phyloP scores from a whole-genome alignment of 2,329 filamentous ascomycete genomes.

The Aschersonia sp. region DNA sequence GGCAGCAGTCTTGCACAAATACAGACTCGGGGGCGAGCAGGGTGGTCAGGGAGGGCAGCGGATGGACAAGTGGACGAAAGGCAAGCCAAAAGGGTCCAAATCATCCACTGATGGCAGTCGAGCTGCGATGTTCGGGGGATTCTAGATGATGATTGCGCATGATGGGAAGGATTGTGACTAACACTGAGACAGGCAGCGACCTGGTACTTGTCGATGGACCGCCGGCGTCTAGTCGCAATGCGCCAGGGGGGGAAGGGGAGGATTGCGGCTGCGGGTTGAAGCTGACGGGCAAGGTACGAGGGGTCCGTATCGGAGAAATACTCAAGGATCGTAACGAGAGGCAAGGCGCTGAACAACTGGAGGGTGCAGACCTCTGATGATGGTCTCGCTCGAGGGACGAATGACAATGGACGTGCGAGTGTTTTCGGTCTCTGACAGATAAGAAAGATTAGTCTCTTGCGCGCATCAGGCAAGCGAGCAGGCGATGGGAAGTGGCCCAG shows the following conservation, averaged over 20 bases:
- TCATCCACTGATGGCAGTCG: not conserved
- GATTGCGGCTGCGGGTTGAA: no score
- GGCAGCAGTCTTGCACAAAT: not conserved
- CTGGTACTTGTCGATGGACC: not conserved
- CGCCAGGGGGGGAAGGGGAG: not conserved
- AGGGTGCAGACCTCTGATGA: not conserved
- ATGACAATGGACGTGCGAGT: not conserved
- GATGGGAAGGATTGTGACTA: constrained; percentile 2
- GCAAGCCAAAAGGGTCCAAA: not conserved
- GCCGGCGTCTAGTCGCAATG: not conserved
- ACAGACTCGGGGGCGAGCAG: not conserved
- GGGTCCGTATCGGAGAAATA: no score
- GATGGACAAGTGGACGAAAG: not conserved
- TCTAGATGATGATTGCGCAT: not conserved
- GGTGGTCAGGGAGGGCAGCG: not conserved
- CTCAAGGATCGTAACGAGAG: no score
- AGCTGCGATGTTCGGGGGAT: constrained; percentile 3
- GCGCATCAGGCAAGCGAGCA: not conserved
- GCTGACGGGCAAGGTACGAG: no score
- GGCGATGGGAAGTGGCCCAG: not conserved
- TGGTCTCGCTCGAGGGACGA: not conserved
- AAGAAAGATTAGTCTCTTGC: not conserved
- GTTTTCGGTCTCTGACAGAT: not conserved
- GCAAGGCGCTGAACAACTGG: not conserved
- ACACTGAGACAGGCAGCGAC: constrained; percentile 4